phyloP scores from a whole-genome alignment of 306 rosid genomes.

The Phaseolus lunatus region DNA sequence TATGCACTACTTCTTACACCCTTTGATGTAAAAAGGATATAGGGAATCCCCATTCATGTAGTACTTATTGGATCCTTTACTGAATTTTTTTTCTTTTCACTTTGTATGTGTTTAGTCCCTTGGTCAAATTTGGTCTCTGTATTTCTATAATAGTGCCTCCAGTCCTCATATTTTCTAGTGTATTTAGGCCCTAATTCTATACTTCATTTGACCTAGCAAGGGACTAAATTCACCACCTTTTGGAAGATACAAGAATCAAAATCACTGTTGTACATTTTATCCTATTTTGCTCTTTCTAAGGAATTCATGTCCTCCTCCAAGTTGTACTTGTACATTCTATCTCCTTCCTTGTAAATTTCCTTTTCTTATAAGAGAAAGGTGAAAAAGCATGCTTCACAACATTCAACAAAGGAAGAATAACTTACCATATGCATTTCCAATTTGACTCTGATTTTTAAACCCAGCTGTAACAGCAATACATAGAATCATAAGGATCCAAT shows the following conservation, averaged over 20 bases:
- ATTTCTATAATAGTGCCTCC: neutral
- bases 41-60: conserved; percentile 1
- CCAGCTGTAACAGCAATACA: conserved; percentile 96
- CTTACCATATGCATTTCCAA: conserved; percentile 97
- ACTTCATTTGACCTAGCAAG: no score
- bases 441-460: conserved; percentile 81
- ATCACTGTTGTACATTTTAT: no score
- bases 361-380: neutral
- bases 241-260: no score
- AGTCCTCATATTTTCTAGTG: neutral
- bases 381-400: conserved; percentile 7
- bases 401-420: conserved; percentile 31
- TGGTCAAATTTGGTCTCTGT: neutral
- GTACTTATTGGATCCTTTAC: neutral
- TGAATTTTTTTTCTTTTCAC: neutral
- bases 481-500: conserved; percentile 95
- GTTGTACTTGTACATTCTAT: conserved; percentile 8
- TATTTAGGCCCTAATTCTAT: neutral
- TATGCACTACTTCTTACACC: conserved; percentile 21
- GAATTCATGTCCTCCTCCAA: conserved; percentile 4
- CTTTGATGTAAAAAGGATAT: neutral
- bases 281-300: neutral
- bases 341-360: neutral
- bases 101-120: neutral
- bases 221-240: neutral